Conservation (phyloP, 495 filamentous ascomycete species). For the Clohesyomyces aquaticus region DNA sequence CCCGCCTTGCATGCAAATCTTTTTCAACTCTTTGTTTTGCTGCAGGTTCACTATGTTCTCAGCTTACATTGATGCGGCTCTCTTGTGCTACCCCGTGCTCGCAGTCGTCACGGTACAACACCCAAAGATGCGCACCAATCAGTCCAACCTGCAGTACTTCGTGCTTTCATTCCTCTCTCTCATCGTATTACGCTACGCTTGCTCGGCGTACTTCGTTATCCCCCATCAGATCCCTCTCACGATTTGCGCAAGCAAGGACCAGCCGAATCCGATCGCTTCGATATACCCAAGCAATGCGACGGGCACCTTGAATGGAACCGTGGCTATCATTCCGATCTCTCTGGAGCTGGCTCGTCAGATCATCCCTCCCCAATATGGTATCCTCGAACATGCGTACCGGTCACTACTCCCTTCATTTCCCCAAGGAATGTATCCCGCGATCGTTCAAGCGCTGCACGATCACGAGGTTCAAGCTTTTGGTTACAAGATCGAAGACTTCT, state of each 20-base stretch:
- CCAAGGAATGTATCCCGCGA: slow-evolving; percentile 32
- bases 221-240: not conserved
- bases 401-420: slow-evolving; percentile 28
- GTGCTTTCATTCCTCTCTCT: slow-evolving; percentile 25
- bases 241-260: slow-evolving; percentile 11
- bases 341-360: slow-evolving; percentile 30
- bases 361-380: slow-evolving; percentile 34
- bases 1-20: slow-evolving; percentile 2
- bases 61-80: slow-evolving; percentile 28
- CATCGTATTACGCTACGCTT: slow-evolving; percentile 20
- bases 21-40: not conserved
- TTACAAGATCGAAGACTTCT: slow-evolving; percentile 28
- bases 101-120: slow-evolving; percentile 26
- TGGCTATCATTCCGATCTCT: slow-evolving; percentile 29
- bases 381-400: slow-evolving; percentile 28
- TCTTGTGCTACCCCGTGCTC: slow-evolving; percentile 25
- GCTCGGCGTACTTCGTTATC: slow-evolving; percentile 8
- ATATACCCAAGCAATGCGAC: slow-evolving; percentile 29
- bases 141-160: slow-evolving; percentile 28
- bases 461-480: slow-evolving; percentile 33
- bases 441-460: slow-evolving; percentile 36
- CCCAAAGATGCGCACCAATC: slow-evolving; percentile 27
- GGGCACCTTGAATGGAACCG: slow-evolving; percentile 35
- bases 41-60: slow-evolving; percentile 19
- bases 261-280: slow-evolving; percentile 32